Evolutionary conservation across 352 stramenopile genomes (phyloP).

Genomic region (Peronospora farinosa): DNA sequence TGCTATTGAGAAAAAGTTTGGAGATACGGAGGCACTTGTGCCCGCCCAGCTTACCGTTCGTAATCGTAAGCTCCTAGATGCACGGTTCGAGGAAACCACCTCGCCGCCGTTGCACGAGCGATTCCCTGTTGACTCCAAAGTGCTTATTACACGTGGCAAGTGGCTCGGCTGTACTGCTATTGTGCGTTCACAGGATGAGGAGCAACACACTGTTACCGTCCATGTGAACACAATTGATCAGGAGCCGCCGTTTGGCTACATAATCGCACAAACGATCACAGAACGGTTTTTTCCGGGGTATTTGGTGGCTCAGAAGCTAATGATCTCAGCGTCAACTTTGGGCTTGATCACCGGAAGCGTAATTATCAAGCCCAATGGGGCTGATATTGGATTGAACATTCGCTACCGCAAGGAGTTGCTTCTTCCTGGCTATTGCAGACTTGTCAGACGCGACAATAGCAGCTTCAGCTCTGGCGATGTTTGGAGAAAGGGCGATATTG

Average conservation of each 20-base stretch:
- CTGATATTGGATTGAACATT: constrained; percentile 87
- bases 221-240: constrained; percentile 89
- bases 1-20: constrained; percentile 94
- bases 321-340: constrained; percentile 88
- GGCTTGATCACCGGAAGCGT: constrained; percentile 92
- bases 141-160: constrained; percentile 85
- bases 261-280: constrained; percentile 88
- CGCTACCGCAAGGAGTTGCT: constrained; percentile 77
- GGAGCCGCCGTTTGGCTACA: constrained; percentile 94
- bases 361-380: constrained; percentile 87
- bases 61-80: constrained; percentile 89
- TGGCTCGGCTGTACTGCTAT: constrained; percentile 89
- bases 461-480: constrained; percentile 26
- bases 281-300: constrained; percentile 83
- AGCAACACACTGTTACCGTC: constrained; percentile 85
- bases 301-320: constrained; percentile 85
- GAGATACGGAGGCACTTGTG: constrained; percentile 90
- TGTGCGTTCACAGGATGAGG: constrained; percentile 43
- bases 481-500: constrained; percentile 88
- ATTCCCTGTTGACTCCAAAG: constrained; percentile 83
- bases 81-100: constrained; percentile 88
- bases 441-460: constrained; percentile 34
- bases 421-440: constrained; percentile 91
- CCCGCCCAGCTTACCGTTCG: constrained; percentile 94
- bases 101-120: constrained; percentile 81